Base-by-base conservation (phyloP, 2,329 filamentous ascomycete genomes). In the Trichophyton equinum region DNA sequence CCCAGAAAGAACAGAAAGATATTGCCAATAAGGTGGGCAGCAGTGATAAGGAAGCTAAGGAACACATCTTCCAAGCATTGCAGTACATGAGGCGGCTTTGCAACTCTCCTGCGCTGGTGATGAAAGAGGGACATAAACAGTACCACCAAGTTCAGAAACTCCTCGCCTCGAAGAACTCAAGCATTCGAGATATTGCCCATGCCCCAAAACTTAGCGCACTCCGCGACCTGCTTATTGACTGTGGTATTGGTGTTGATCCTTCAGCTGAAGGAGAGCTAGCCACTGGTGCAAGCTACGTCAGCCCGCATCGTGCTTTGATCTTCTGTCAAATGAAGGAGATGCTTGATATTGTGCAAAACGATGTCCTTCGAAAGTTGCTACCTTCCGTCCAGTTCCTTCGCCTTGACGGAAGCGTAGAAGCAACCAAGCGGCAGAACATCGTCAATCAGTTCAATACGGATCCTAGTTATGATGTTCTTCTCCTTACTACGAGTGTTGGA, bases 241-340 rank as follows among this genome's bases (percentile, higher is more conserved):
- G 94, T 69, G 95, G 95, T 61, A 99, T 99, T 68, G 94, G 94
- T 36, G 82, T 87, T 44, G 85, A 91, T 64, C 82, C 83, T 15
- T 77, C 77, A n/a, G 81, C 83, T 6, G 80, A 82, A 65, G 78
- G 78, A 20, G 78, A 81, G 47, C 72, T 87, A 11, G 80, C 81
- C 15, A 79, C 82, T 0, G 82, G 81, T 62, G 81, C 82, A 57
- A 84, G 89, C 72, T 95, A 91, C 46, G 95, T 99, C 72, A 96
- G 94, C 64, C 94, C 92, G 33, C 94, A 99, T 72, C 89, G 94
- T 51, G 95, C 94, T 0, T 83, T 99, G 30, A 88, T 99, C 66
- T 99, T 99, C 80, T 99, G 94, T 69, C 94, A 99, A 73, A 96
- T 99, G 90, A 99, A 99, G 76, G 94, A 99, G 74, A 99, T 99